phyloP scores from a whole-genome alignment of 177 flowering plant species.

The Vitis hybrid region DNA sequence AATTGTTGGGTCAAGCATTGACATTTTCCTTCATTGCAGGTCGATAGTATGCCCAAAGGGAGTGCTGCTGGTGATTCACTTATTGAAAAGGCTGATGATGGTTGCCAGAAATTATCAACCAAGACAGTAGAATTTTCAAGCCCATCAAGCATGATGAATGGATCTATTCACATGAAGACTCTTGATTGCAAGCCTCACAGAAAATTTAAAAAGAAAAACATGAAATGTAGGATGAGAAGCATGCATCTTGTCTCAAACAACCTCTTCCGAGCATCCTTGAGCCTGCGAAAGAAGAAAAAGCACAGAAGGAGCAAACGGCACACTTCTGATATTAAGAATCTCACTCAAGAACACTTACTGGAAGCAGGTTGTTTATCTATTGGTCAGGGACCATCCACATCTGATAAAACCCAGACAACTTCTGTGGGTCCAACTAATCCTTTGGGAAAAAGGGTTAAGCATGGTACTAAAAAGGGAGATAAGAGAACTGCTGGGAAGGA shows the following conservation, averaged over 20 bases:
- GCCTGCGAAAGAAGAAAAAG: conserved; percentile 52
- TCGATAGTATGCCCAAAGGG: conserved; percentile 10
- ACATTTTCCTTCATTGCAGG: conserved; percentile 16
- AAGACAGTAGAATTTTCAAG: conserved; percentile 10
- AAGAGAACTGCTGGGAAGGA: conserved; percentile 7
- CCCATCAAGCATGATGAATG: conserved; percentile 10
- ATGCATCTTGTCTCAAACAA: conserved; percentile 38
- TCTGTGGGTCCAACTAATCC: conserved; percentile 13
- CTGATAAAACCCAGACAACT: conserved; percentile 25
- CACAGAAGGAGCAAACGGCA: conserved; percentile 34
- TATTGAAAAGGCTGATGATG: conserved; percentile 10
- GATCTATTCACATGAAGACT: conserved; percentile 8
- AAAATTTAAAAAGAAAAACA: conserved; percentile 38
- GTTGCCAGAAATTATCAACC: background rate
- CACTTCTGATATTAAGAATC: conserved; percentile 9
- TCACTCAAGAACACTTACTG: conserved; percentile 16
- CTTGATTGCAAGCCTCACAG: conserved; percentile 9
- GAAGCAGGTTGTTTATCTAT: conserved; percentile 17
- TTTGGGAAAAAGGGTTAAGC: conserved; percentile 22
- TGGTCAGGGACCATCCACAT: conserved; percentile 55
- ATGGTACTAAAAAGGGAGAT: conserved; percentile 16
- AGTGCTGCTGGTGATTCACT: conserved; percentile 10
- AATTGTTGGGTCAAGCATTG: background rate
- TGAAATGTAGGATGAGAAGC: conserved; percentile 28
- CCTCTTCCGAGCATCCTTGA: conserved; percentile 39